Conservation (phyloP, 306 rosid species). For the Citrullus colocynthis region DNA sequence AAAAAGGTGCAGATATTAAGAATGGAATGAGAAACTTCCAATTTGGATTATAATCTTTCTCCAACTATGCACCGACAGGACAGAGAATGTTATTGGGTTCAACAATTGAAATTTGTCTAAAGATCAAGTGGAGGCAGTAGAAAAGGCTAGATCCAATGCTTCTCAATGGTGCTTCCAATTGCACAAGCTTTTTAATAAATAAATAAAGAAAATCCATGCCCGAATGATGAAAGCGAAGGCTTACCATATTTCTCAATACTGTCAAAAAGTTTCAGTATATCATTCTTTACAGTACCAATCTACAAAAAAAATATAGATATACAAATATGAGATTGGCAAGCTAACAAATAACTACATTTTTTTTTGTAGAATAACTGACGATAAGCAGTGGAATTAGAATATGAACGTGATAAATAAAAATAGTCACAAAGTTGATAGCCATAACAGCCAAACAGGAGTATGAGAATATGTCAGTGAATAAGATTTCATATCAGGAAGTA, state of each 20-base stretch:
- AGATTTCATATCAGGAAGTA: background rate
- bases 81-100: background rate
- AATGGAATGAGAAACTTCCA: background rate
- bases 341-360: background rate
- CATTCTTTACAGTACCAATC: conserved; percentile 66
- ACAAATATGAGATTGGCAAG: conserved; percentile 13
- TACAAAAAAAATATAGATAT: conserved; percentile 26
- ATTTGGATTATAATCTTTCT: background rate
- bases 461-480: background rate
- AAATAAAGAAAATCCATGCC: background rate
- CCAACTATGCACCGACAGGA: background rate
- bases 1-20: background rate
- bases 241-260: conserved; percentile 92
- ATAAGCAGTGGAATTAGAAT: background rate
- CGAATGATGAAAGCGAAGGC: conserved; percentile 7
- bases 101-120: background rate
- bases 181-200: background rate
- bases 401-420: background rate
- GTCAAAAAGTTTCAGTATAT: conserved; percentile 85
- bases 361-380: background rate
- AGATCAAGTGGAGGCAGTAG: background rate
- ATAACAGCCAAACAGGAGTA: background rate
- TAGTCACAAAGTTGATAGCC: background rate
- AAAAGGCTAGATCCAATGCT: background rate
- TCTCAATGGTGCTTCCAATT: background rate